phyloP scores from a whole-genome alignment of 345 rosid species.

The Barbarea vulgaris region DNA sequence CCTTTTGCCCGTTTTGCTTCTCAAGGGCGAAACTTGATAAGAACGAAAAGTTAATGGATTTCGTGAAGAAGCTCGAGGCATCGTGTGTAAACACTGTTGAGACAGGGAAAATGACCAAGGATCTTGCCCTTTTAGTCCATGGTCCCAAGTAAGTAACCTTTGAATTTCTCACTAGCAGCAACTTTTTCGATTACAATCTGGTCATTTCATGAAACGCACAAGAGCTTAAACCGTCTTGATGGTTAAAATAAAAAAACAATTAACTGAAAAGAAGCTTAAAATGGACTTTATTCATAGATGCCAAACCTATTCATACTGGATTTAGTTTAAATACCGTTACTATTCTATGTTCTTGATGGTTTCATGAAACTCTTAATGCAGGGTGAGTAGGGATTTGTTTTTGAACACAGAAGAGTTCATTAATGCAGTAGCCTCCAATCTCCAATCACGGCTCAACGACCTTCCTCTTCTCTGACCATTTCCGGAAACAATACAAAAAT shows the following conservation, averaged over 20 bases:
- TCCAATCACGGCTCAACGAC: slow-evolving; percentile 54
- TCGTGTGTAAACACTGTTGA: slow-evolving; percentile 88
- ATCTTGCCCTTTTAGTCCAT: slow-evolving; percentile 81
- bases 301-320: background rate
- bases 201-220: slow-evolving; percentile 5
- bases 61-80: slow-evolving; percentile 80
- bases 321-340: background rate
- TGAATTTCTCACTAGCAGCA: slow-evolving; percentile 26
- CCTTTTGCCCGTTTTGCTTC: background rate
- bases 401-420: slow-evolving; percentile 87
- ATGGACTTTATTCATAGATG: background rate
- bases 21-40: slow-evolving; percentile 89
- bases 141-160: slow-evolving; percentile 69
- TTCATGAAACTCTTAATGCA: slow-evolving; percentile 32
- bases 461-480: slow-evolving; percentile 45
- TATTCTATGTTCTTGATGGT: background rate
- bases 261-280: background rate
- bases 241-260: background rate
- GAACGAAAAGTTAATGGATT: slow-evolving; percentile 68
- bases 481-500: background rate
- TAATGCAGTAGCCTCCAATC: slow-evolving; percentile 70
- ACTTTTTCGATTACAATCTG: background rate
- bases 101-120: slow-evolving; percentile 94
- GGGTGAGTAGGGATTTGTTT: slow-evolving; percentile 74
- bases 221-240: background rate